Evolutionary conservation across 345 rosid species (phyloP).

Genomic region (Gossypium turneri): DNA sequence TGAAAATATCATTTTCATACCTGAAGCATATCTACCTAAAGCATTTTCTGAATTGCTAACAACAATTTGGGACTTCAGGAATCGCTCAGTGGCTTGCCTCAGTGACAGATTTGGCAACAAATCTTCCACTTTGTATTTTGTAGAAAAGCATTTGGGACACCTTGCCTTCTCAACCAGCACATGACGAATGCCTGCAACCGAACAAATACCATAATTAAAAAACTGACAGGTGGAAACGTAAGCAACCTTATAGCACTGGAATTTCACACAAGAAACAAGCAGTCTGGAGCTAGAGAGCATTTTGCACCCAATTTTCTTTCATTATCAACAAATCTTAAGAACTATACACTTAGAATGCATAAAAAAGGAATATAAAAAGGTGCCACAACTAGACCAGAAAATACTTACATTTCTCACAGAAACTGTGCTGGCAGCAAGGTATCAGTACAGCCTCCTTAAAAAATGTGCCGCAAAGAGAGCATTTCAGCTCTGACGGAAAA

Average conservation of each 20-base stretch:
- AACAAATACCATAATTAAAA: slow-evolving; percentile 6
- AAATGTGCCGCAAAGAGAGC: slow-evolving; percentile 35
- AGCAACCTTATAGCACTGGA: not conserved
- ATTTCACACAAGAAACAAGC: not conserved
- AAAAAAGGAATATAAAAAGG: not conserved
- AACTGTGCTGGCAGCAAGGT: slow-evolving; percentile 59
- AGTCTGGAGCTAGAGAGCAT: not conserved
- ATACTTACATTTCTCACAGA: slow-evolving; percentile 49
- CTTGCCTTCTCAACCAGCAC: slow-evolving; percentile 36
- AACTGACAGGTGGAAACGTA: slow-evolving; percentile 8
- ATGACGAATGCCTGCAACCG: slow-evolving; percentile 34
- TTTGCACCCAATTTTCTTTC: not conserved
- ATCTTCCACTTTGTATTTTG: slow-evolving; percentile 35
- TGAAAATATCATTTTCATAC: slow-evolving; percentile 25
- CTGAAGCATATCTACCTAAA: slow-evolving; percentile 32
- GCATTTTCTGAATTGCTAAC: slow-evolving; percentile 26
- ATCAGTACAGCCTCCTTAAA: slow-evolving; percentile 56
- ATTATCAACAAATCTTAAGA: not conserved
- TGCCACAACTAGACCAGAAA: not conserved
- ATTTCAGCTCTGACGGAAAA: slow-evolving; percentile 43
- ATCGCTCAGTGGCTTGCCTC: slow-evolving; percentile 41
- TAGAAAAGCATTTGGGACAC: slow-evolving; percentile 47
- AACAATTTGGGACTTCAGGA: slow-evolving; percentile 33
- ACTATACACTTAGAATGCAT: not conserved
- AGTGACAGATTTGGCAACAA: slow-evolving; percentile 51